Conservation (phyloP, 176 grass and related monocot species). For the Olyra latifolia region DNA sequence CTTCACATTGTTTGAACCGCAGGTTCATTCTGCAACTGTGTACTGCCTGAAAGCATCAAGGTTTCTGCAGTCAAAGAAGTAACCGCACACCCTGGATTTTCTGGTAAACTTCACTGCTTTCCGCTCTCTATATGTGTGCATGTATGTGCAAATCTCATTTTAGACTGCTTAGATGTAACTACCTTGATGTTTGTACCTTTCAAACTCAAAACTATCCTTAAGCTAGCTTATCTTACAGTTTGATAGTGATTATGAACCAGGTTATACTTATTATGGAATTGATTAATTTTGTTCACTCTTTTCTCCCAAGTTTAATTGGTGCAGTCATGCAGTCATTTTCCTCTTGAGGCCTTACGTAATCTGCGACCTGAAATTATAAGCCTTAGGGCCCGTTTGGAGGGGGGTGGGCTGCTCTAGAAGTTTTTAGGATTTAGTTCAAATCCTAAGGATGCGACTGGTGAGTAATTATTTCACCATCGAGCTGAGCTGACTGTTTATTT, state of each 20-base stretch:
- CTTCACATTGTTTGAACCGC: constrained; percentile 21
- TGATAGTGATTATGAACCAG: background rate
- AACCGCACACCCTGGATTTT: constrained; percentile 45
- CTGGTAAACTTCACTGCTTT: constrained; percentile 43
- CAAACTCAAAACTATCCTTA: background rate
- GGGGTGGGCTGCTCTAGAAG: no score
- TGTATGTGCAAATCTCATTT: background rate
- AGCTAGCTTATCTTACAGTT: background rate
- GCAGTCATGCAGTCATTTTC: no score
- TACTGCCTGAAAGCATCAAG: constrained; percentile 80
- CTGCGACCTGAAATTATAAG: no score
- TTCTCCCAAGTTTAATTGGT: no score
- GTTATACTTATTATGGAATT: no score
- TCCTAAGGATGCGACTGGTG: no score
- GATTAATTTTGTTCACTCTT: no score
- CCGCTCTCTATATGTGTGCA: background rate
- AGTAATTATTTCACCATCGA: no score
- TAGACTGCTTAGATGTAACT: background rate
- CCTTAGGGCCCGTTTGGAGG: no score
- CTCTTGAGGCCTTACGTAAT: no score
- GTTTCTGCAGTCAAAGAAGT: constrained; percentile 61
- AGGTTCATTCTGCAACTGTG: constrained; percentile 89
- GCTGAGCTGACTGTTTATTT: no score
- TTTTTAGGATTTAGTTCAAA: no score
- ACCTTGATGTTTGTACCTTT: background rate